Percentiles rank a stretch among this genome's conserved stretches.
phyloP scores from a whole-genome alignment of 345 rosid genomes.

The Salix purpurea region DNA sequence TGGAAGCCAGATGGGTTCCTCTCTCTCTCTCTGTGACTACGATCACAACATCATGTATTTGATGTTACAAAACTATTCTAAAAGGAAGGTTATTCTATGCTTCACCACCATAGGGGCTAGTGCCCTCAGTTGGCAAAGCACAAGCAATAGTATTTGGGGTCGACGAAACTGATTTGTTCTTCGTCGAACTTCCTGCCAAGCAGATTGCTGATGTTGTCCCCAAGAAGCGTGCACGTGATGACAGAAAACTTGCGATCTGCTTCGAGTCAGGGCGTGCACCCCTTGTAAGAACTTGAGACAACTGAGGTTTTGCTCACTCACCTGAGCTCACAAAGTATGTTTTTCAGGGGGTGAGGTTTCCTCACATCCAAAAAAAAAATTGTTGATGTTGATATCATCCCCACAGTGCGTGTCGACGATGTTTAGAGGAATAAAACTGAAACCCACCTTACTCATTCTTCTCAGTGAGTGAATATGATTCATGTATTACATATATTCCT shows the following conservation, averaged over 20 bases:
- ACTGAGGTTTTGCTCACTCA: too few relatives aligned
- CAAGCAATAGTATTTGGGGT: conserved; percentile 45
- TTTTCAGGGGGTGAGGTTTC: too few relatives aligned
- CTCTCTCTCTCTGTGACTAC: background rate
- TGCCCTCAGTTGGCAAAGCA: conserved; percentile 33
- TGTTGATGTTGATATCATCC: conserved; percentile 43
- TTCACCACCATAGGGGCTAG: conserved; percentile 47
- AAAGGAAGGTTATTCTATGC: conserved; percentile 44
- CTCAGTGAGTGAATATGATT: conserved; percentile 22
- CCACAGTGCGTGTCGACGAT: conserved; percentile 48
- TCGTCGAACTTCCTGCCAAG: conserved; percentile 43
- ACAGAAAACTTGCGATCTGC: too few relatives aligned
- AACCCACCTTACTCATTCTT: conserved; percentile 36
- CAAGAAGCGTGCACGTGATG: too few relatives aligned
- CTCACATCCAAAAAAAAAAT: background rate
- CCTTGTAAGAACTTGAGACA: too few relatives aligned
- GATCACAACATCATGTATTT: too few relatives aligned
- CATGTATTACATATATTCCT: background rate
- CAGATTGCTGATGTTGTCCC: conserved; percentile 39
- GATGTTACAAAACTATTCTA: background rate
- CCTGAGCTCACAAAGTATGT: too few relatives aligned
- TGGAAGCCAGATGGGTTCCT: background rate
- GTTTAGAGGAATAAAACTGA: conserved; percentile 42
- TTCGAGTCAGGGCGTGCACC: too few relatives aligned
- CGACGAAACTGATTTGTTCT: conserved; percentile 46